Conservation (phyloP, 306 rosid genomes). For the Glycine tomentella region DNA sequence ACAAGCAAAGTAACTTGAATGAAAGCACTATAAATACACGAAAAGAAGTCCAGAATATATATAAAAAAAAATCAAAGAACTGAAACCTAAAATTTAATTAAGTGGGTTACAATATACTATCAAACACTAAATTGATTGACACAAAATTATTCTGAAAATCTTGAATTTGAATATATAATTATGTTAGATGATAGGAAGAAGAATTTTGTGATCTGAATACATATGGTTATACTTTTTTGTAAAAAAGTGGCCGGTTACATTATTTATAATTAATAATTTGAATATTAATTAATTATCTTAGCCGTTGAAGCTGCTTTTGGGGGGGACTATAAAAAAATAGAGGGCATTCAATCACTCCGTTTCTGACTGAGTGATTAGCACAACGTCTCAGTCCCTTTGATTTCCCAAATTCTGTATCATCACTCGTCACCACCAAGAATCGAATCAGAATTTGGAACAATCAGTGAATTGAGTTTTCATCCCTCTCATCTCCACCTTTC, state of each 20-base stretch:
- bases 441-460: conserved; percentile 66
- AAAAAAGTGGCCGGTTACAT: neutral
- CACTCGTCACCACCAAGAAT: conserved; percentile 58
- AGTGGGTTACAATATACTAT: neutral
- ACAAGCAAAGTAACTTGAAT: neutral
- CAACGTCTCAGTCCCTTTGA: conserved; percentile 67
- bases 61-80: neutral
- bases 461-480: conserved; percentile 58
- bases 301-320: conserved; percentile 40
- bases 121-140: too few species aligned
- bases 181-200: too few species aligned
- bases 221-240: too few species aligned
- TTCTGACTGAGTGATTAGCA: conserved; percentile 54
- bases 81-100: conserved; percentile 9
- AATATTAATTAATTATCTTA: neutral
- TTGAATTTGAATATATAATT: too few species aligned
- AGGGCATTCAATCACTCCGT: neutral
- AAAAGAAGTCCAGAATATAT: neutral
- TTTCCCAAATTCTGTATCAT: conserved; percentile 56
- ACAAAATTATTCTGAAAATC: too few species aligned
- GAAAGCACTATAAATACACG: neutral
- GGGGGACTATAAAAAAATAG: neutral
- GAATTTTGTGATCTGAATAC: too few species aligned
- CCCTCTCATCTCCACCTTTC: conserved; percentile 30
- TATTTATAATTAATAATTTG: neutral